Conservation (phyloP, 1,284 basidiomycete genomes). For the Taiwanofungus camphoratus region DNA sequence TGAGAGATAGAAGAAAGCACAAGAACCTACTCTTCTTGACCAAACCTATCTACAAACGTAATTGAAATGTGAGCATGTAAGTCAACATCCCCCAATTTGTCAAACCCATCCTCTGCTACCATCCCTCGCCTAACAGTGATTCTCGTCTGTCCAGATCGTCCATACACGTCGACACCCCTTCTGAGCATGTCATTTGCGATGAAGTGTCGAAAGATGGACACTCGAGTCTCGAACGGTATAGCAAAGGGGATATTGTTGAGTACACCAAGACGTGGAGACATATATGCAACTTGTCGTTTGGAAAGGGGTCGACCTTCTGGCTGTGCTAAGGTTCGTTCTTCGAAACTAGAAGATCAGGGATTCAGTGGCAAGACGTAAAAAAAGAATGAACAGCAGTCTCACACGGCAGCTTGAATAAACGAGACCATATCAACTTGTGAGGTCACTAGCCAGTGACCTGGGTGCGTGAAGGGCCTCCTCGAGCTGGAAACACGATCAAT, state of each 20-base stretch:
- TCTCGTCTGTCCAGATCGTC: constrained; percentile 30
- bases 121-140: constrained; percentile 69
- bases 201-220: constrained; percentile 86
- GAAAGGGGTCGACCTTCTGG: constrained; percentile 37
- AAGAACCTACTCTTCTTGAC: constrained; percentile 66
- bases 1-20: constrained; percentile 7
- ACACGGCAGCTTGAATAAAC: constrained; percentile 90
- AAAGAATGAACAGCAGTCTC: constrained; percentile 23
- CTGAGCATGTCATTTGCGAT: constrained; percentile 52
- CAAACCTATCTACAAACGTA: constrained; percentile 87
- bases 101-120: constrained; percentile 88
- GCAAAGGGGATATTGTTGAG: constrained; percentile 97
- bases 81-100: constrained; percentile 67
- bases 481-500: constrained; percentile 48
- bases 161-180: constrained; percentile 18
- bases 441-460: constrained; percentile 86
- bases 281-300: constrained; percentile 68
- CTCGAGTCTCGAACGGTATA: constrained; percentile 88
- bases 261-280: constrained; percentile 84
- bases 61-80: constrained; percentile 83
- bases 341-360: constrained; percentile 37
- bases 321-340: constrained; percentile 48
- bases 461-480: constrained; percentile 71
- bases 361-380: not conserved
- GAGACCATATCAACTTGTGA: constrained; percentile 73